Evolutionary conservation across 768 basidiomycete genomes (phyloP), one percentile per base, ranked within the genome.

Genomic region (Lanmaoa rubissima): DNA sequence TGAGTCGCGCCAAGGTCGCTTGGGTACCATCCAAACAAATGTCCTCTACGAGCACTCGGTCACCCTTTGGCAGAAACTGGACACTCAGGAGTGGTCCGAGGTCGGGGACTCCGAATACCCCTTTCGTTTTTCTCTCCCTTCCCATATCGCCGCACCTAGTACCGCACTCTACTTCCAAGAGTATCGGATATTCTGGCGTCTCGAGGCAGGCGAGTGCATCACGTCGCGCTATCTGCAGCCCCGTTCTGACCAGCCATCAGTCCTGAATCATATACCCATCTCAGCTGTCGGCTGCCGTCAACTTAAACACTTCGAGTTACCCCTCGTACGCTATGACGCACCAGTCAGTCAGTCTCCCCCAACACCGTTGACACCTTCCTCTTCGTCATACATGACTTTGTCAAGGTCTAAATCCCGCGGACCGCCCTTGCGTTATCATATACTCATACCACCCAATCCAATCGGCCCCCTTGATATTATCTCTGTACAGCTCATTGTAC

Each of bases 171-270:
- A 83, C 57, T 90, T 85, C 64, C 87, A 87, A 62, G 87, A 86
- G 63, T 94, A 91, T 70, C 80, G 86, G 43, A 84, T 88, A 66
- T 82, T 82, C 67, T 94, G 92, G 92, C 79, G 90, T 51, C 77
- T 94, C 54, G 92, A 94, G 75, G 91, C 91, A 60, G 80, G 90
- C 85, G 61, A 60, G 85, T 78, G 14, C 45, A 59, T 49, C 51
- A n/a, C 51, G 13, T 41, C 40, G 47, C 36, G 34, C 43, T 42
- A 38, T 50, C 47, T 38, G 7, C 19, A 57, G 40, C 26, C 49
- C 24, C 63, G 51, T 65, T 59, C 64, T 68, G 60, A 70, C 58
- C 47, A 17, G 7, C 21, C 54, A 47, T 26, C 61, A 90, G 90
- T 87, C 48, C 80, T 93, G 45, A 79, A 81, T 57, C 92, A 93